phyloP scores from a whole-genome alignment of 805 yeast genomes.

The Hermanozyma aechmeae region DNA sequence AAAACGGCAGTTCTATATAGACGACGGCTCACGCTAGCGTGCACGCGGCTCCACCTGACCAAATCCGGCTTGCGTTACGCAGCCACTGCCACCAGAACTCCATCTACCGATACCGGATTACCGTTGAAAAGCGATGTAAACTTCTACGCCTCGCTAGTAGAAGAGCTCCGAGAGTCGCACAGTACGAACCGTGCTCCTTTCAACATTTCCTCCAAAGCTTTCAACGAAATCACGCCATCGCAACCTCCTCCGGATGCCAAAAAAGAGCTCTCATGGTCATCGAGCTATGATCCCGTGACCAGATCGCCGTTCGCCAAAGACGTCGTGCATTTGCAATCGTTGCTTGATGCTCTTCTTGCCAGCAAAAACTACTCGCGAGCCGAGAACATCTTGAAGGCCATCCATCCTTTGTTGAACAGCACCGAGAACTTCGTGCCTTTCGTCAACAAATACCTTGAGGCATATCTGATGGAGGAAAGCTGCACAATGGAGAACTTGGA shows the following conservation, averaged over 20 bases:
- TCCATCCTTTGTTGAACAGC: slow-evolving; percentile 38
- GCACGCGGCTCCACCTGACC: too few relatives aligned
- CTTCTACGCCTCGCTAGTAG: slow-evolving; percentile 7
- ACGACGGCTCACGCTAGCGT: too few relatives aligned
- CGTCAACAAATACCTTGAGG: slow-evolving; percentile 53
- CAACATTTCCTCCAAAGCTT: slow-evolving; percentile 6
- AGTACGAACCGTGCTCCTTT: not conserved
- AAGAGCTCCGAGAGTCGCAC: slow-evolving; percentile 7
- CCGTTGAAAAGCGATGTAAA: slow-evolving; percentile 5
- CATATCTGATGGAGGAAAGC: slow-evolving; percentile 29
- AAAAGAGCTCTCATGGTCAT: slow-evolving; percentile 25
- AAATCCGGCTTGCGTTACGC: too few relatives aligned
- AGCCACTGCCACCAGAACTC: too few relatives aligned
- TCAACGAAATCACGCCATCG: slow-evolving; percentile 7
- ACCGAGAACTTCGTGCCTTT: slow-evolving; percentile 50
- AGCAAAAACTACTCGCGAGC: slow-evolving; percentile 64
- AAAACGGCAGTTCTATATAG: too few relatives aligned
- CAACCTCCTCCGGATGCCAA: slow-evolving; percentile 8
- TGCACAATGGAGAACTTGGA: slow-evolving; percentile 35
- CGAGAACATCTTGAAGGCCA: slow-evolving; percentile 51
- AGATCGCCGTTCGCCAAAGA: slow-evolving; percentile 43
- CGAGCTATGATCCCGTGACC: slow-evolving; percentile 28
- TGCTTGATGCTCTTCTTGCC: slow-evolving; percentile 69
- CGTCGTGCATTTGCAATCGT: slow-evolving; percentile 60
- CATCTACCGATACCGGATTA: too few relatives aligned